Evolutionary conservation across 495 filamentous ascomycete species (phyloP).

Genomic region (Neurospora sp.): DNA sequence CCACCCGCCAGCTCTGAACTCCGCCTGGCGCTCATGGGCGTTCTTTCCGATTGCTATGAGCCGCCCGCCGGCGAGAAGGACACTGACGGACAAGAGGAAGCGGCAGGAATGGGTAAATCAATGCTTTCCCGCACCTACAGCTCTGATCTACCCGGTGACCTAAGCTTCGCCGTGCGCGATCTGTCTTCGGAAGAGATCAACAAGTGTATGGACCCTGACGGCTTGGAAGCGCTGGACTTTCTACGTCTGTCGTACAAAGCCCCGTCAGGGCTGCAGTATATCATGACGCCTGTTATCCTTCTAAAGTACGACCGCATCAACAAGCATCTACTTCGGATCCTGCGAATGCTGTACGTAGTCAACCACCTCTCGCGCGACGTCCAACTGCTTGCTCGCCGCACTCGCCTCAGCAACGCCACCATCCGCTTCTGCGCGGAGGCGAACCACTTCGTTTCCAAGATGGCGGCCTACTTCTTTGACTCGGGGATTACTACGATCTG

Average conservation of each 20-base stretch:
- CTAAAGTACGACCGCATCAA: slow-evolving; percentile 78
- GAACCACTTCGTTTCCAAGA: slow-evolving; percentile 60
- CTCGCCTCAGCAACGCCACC: slow-evolving; percentile 28
- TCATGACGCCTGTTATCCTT: slow-evolving; percentile 60
- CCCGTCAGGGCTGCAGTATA: slow-evolving; percentile 56
- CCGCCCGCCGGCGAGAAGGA: slow-evolving; percentile 5
- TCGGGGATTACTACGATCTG: slow-evolving; percentile 62
- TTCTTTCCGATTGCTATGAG: slow-evolving; percentile 66
- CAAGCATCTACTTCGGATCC: slow-evolving; percentile 61
- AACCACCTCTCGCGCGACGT: slow-evolving; percentile 53
- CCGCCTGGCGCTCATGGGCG: slow-evolving; percentile 74
- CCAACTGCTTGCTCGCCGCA: slow-evolving; percentile 3
- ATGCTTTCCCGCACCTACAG: slow-evolving; percentile 17
- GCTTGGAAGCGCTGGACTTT: slow-evolving; percentile 83
- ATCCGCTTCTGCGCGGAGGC: slow-evolving; percentile 64
- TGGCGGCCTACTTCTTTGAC: slow-evolving; percentile 69
- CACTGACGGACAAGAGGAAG: background rate
- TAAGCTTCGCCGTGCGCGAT: slow-evolving; percentile 83
- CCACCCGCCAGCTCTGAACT: slow-evolving; percentile 90
- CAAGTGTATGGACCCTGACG: slow-evolving; percentile 65
- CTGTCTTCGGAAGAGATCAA: slow-evolving; percentile 65
- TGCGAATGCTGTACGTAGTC: slow-evolving; percentile 72
- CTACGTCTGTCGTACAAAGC: slow-evolving; percentile 77
- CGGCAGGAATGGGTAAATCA: background rate
- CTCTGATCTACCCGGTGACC: slow-evolving; percentile 61